Evolutionary conservation across 2,329 filamentous ascomycete species (phyloP).

Genomic region (Epichloe elymi): DNA sequence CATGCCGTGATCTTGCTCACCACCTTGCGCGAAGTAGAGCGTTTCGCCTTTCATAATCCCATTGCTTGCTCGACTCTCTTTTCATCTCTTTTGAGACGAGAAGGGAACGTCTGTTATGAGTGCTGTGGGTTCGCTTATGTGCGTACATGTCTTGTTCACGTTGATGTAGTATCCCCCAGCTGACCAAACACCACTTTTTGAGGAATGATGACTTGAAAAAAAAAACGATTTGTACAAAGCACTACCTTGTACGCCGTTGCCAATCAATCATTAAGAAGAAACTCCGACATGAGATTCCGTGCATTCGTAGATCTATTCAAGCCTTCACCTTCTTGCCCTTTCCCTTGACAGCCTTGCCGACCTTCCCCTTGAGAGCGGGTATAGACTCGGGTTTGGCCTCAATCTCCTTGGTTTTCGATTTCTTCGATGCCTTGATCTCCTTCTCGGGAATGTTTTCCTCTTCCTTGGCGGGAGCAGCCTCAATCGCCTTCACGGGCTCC

Average conservation of each 20-base stretch:
- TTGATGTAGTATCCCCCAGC: neutral
- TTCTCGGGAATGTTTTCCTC: slow-evolving; percentile 12
- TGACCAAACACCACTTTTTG: neutral
- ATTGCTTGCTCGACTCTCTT: slow-evolving; percentile 27
- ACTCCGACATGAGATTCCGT: neutral
- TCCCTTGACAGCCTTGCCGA: slow-evolving; percentile 14
- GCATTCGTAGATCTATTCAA: slow-evolving; percentile 1
- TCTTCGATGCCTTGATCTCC: slow-evolving; percentile 9
- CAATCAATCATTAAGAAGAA: neutral
- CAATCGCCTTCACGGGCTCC: slow-evolving; percentile 20
- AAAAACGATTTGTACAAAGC: neutral
- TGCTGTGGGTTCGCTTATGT: slow-evolving; percentile 49
- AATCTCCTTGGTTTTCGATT: slow-evolving; percentile 11
- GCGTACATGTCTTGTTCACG: slow-evolving; percentile 31
- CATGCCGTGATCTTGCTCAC: slow-evolving; percentile 27
- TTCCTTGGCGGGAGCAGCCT: slow-evolving; percentile 20
- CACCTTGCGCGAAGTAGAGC: slow-evolving; percentile 39
- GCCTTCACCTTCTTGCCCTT: slow-evolving; percentile 18
- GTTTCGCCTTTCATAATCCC: slow-evolving; percentile 48
- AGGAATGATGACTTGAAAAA: neutral
- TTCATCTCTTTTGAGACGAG: slow-evolving; percentile 10
- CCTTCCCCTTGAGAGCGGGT: slow-evolving; percentile 11
- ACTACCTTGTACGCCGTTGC: slow-evolving; percentile 7
- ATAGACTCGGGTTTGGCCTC: slow-evolving; percentile 8
- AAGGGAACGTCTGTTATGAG: slow-evolving; percentile 19